Conservation (phyloP, 805 yeast genomes). For the Tetrapisispora phaffii region DNA sequence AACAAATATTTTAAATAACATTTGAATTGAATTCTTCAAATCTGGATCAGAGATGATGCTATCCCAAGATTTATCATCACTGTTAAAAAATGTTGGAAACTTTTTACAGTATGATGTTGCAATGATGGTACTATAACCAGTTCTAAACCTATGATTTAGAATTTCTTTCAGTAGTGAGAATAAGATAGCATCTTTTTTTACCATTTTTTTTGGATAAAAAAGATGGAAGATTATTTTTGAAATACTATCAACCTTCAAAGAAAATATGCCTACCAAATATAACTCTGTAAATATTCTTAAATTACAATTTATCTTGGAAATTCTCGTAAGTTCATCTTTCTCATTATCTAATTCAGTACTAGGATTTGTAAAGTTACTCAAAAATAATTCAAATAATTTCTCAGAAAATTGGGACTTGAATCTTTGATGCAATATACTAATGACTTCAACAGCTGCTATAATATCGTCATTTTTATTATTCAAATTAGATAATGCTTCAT, state of each 20-base stretch:
- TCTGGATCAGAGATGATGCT: constrained; percentile 22
- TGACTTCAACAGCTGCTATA: constrained; percentile 52
- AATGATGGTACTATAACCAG: constrained; percentile 29
- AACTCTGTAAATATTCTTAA: constrained; percentile 50
- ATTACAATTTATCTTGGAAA: constrained; percentile 37
- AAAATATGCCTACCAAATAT: constrained; percentile 46
- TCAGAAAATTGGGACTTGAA: constrained; percentile 48
- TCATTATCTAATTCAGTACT: constrained; percentile 15
- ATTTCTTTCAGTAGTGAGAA: constrained; percentile 38
- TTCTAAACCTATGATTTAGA: constrained; percentile 32
- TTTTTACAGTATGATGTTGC: constrained; percentile 43
- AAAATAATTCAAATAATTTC: constrained; percentile 34
- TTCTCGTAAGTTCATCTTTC: constrained; percentile 37
- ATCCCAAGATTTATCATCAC: constrained; percentile 20
- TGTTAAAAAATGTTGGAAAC: constrained; percentile 31
- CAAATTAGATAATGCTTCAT: constrained; percentile 47
- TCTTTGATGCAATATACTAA: constrained; percentile 69
- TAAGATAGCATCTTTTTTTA: constrained; percentile 33
- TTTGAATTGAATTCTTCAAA: constrained; percentile 24
- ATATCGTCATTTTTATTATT: constrained; percentile 49
- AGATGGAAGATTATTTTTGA: constrained; percentile 33
- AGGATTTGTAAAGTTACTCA: constrained; percentile 34
- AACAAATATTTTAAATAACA: constrained; percentile 36
- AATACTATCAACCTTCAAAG: constrained; percentile 35
- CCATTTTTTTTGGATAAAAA: constrained; percentile 32